Base-by-base conservation (phyloP, 768 basidiomycete species). In the Omphalotus guepiniiformis region DNA sequence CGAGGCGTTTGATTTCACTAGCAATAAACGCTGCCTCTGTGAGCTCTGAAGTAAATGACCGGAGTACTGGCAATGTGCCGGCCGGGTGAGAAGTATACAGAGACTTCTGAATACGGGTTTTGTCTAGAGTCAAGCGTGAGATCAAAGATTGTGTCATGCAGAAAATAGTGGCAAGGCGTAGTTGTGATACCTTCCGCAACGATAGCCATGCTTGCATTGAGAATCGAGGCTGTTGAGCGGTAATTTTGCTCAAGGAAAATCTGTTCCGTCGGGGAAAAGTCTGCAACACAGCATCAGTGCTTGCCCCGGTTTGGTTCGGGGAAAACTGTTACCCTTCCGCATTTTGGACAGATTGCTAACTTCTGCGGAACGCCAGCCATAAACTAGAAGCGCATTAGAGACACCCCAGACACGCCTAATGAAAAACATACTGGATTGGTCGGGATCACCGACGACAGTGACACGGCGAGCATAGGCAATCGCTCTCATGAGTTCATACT, bases 381-480 rank as follows among this genome's bases (percentile, higher is more conserved):
- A 92, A 34, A 92, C 80, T 83, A 48, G 16, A 53, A 41, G 25
- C 11, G 11, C 39, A n/a, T 53, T 42, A 9, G 48, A 19, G 22
- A 27, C 35, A 1, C 19, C 25, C 11, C 12, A 25, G 37, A 7
- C 8, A 11, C 30, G 11, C 45, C 5, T n/a, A 30, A 26, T 44
- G 7, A 18, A 3, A 27, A 8, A 51, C 71, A 22, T 54, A 83
- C 85, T 93, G 1, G 88, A 90, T 60, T 94, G 92, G 62, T 94
- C 92, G 0, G 92, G 92, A 65, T 94, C 92, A 0, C 92, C 92
- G 2, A 94, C 90, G 32, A 93, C 77, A 3, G 85, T 90, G 22
- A 92, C 71, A 51, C 82, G 79, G 23, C 71, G 64, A 27, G 67
- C 65, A 3, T 69, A 56, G 1, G 82, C 86, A 42, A 94, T 78